Conservation (phyloP, 805 yeast genomes). For the Yarrowia yakushimensis region DNA sequence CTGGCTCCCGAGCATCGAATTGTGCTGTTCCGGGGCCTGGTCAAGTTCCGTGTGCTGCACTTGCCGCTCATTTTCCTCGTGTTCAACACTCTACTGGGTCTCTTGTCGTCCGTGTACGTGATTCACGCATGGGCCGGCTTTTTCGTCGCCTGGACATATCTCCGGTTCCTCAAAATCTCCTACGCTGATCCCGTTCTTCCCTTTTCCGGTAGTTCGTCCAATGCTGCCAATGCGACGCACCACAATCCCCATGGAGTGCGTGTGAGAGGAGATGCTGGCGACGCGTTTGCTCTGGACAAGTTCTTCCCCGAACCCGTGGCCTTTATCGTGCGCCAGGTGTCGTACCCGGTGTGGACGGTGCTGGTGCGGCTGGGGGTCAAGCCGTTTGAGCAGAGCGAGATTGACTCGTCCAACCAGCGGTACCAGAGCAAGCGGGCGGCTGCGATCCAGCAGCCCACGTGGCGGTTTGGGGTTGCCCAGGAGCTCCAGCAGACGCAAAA, state of each 20-base stretch:
- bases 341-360: slow-evolving; percentile 41
- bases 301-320: slow-evolving; percentile 72
- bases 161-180: slow-evolving; percentile 69
- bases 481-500: neutral
- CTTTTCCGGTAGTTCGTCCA: slow-evolving; percentile 29
- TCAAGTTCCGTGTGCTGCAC: slow-evolving; percentile 45
- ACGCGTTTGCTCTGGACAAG: slow-evolving; percentile 75
- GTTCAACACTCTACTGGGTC: slow-evolving; percentile 33
- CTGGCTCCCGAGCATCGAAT: slow-evolving; percentile 59
- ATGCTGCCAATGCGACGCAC: slow-evolving; percentile 20
- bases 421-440: slow-evolving; percentile 6
- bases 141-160: slow-evolving; percentile 66
- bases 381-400: slow-evolving; percentile 63
- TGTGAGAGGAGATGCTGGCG: slow-evolving; percentile 81
- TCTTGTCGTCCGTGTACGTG: slow-evolving; percentile 33
- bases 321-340: slow-evolving; percentile 36
- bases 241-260: slow-evolving; percentile 32
- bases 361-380: slow-evolving; percentile 47
- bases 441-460: slow-evolving; percentile 5
- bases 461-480: slow-evolving; percentile 29
- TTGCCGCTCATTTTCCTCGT: slow-evolving; percentile 43
- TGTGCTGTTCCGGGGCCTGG: slow-evolving; percentile 46
- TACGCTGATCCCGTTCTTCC: slow-evolving; percentile 56
- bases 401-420: slow-evolving; percentile 70
- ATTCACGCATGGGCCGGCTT: slow-evolving; percentile 46